Evolutionary conservation across 345 rosid genomes (phyloP).

Genomic region (Kandelia obovata): DNA sequence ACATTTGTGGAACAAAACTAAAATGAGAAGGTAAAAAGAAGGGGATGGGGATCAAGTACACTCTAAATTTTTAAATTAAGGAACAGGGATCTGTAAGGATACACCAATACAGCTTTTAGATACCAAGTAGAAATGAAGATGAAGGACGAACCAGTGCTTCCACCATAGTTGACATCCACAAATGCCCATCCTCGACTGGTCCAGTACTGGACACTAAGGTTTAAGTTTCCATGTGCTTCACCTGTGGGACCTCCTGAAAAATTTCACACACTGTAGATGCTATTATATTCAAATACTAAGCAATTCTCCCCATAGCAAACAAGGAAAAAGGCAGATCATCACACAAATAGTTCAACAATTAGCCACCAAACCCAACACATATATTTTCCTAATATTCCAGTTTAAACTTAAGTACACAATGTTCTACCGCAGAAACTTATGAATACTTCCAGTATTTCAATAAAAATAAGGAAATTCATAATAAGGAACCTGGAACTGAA

Average conservation of each 20-base stretch:
- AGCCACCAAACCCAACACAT: not conserved
- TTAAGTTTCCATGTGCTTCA: constrained; percentile 72
- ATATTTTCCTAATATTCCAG: too few relatives aligned
- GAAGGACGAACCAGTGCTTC: constrained; percentile 86
- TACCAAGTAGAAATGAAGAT: not conserved
- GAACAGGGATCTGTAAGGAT: not conserved
- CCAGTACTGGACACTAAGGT: constrained; percentile 83
- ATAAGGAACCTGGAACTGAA: not conserved
- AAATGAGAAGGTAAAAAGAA: not conserved
- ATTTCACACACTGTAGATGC: constrained; percentile 2
- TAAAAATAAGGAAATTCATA: not conserved
- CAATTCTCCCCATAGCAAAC: not conserved
- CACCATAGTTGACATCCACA: constrained; percentile 96
- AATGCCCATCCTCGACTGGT: constrained; percentile 98
- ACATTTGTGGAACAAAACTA: not conserved
- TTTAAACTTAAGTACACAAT: too few relatives aligned
- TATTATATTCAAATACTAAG: not conserved
- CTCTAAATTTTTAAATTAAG: not conserved
- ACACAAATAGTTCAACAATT: constrained; percentile 4
- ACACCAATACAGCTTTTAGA: not conserved
- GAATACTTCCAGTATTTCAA: not conserved
- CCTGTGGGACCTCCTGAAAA: constrained; percentile 86
- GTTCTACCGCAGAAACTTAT: too few relatives aligned
- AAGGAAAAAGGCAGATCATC: not conserved
- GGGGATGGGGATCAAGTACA: not conserved